Base-by-base conservation (phyloP, 2,329 filamentous ascomycete species). In the Colletotrichum musicola region DNA sequence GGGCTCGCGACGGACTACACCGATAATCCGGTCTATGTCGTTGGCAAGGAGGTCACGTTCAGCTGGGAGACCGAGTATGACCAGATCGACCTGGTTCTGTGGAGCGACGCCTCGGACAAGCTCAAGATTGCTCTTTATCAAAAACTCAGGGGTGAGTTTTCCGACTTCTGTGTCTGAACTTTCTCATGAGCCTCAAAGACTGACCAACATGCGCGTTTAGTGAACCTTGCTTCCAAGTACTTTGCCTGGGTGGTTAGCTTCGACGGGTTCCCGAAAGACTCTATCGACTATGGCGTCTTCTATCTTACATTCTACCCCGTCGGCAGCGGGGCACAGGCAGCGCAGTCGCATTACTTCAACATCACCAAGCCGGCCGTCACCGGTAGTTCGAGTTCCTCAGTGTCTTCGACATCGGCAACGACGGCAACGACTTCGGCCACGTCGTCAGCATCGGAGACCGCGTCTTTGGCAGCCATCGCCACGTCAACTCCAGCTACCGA, bases 81-180 rank as follows among this genome's bases (percentile, higher is more conserved):
- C 44, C 42, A 49, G 44, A 50, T 40, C 5, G 44, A 50, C 14
- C 44, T 59, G 56, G 56, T 50, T 1, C n/a, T 59, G 1, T 59
- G 44, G 56, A 59, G 56, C 44, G 56, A 59, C n/a, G 44, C 56
- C 20, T 59, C 56, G n/a, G 44, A 59, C 35, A 59, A 50, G 22
- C 44, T 59, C 14, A 59, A 50, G 56, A 59, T 27, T 9, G 35
- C 42, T 14, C n/a, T 59, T 0, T 59, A 59, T 10, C 47, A 59
- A 13, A 50, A 44, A 13, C n/a, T 59, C 30, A 9, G 30, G 1
- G 5, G 20, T n/a, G 12, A 22, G 56, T 50, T 38, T 18, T 25
- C 35, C 9, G n/a, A 4, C 35, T 10, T 6, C 3, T 35, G 30
- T 1, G 30, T 35, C 30, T 35, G 9, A 35, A 2, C 2, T 35